Evolutionary conservation across 257 asterid genomes (phyloP), one percentile per base, ranked within the genome.

Genomic region (Henckelia pumila): DNA sequence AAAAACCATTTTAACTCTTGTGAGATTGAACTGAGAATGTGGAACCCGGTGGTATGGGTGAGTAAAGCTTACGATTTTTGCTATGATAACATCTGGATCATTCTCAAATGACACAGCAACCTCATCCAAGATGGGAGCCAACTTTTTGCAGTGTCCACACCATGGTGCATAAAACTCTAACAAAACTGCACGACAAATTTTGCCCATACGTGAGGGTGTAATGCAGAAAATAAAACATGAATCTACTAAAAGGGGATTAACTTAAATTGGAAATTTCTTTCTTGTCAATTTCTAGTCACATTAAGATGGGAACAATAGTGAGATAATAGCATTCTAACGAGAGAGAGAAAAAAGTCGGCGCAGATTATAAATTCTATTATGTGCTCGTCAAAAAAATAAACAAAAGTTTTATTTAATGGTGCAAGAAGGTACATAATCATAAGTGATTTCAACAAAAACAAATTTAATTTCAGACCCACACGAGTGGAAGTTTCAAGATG

Each of bases 111-210:
- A 76, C 62, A 70, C 81, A 66, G 98, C 98, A 73, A 89, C 89
- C 83, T 92, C 98, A 76, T 89, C 96, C 85, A 92, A 80, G 63
- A 87, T 85, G 8, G 98, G 98, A 57, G 96, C 95, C 85, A 92
- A 77, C 80, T 84, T 81, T 72, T 89, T 86, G 88, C 98, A 88
- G 88, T 89, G 97, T 55, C 92, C 93, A 69, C 98, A 92, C 97
- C 97, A 92, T 17, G 97, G 98, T 71, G 98, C 98, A 50, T 92
- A 89, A 66, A 92, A 82, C 82, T 89, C 97, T 65, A 92, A 49
- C 5, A 92, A 76, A 65, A 89, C 97, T 89, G 92, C 70, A 72
- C 55, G 23, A 62, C 4, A 21, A 57, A 61, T 62, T 57, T 66
- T 17, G 64, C 68, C 40, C 40, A 66, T 11, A 30, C 17, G 72